Base-by-base conservation (phyloP, 257 asterid species). In the Paulownia fortunei region DNA sequence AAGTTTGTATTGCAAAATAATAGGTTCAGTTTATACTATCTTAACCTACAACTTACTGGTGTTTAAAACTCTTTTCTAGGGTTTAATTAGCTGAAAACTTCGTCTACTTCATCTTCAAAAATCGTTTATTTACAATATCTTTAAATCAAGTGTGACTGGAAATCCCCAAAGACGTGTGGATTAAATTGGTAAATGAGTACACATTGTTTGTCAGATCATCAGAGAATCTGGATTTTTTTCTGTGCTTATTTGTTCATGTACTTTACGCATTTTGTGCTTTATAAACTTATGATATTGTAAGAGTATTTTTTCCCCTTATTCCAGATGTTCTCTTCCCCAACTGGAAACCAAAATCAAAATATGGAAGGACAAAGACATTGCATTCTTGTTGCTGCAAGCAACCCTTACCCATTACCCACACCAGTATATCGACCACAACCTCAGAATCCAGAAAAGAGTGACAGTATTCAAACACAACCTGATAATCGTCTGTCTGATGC, bases 361-460 rank as follows among this genome's bases (percentile, higher is more conserved):
- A 70, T 76, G 79, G 97, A 92, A 65, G 87, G 90, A 62, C 95
- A 87, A 68, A 89, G 88, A 74, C 98, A 96, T 78, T 96, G 97
- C 79, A 89, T 96, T 84, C 95, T 93, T 79, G 79, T 96, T 73
- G 97, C 97, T 82, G 97, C 97, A 42, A 92, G 99, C 87, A 93
- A 92, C 59, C 98, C 97, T 84, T 86, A 86, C 83, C 91, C 97
- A 76, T 82, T 92, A 64, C 95, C 97, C 13, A 93, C 91, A 68
- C 94, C 92, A 62, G 92, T 96, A 64, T 88, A 86, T 82, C 83
- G 88, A 51, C 94, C 93, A 16, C 92, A 79, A 74, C 46, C 85
- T 56, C 93, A 81, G 78, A 91, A 84, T 30, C 49, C 78, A 24
- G 97, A 89, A 79, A 89, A 86, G 87, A 83, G 80, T 26, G 93